phyloP scores from a whole-genome alignment of 768 basidiomycete species.

The Tricholoma bakamatsutake region DNA sequence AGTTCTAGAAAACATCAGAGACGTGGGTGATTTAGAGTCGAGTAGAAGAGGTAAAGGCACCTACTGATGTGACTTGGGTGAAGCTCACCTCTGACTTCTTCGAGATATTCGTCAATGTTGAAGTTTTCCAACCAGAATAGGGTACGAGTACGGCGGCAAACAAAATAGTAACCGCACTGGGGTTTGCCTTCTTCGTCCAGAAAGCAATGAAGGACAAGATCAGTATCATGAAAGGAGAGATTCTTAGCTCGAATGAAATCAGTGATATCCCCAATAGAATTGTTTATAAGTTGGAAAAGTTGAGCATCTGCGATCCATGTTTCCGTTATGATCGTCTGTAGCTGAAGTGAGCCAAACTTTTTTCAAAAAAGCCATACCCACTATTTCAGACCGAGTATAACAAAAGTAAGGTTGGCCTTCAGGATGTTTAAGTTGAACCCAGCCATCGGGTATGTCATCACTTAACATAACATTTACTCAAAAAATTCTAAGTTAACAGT shows the following conservation, averaged over 20 bases:
- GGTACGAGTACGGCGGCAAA: constrained; percentile 25
- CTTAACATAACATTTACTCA: neutral
- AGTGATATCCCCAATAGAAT: neutral
- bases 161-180: constrained; percentile 40
- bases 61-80: constrained; percentile 24
- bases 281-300: constrained; percentile 17
- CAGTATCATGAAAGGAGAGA: constrained; percentile 18
- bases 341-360: neutral
- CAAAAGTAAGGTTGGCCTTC: constrained; percentile 27
- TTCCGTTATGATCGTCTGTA: constrained; percentile 37
- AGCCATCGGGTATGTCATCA: constrained; percentile 14
- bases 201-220: constrained; percentile 36
- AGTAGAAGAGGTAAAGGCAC: constrained; percentile 1
- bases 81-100: constrained; percentile 21
- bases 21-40: neutral
- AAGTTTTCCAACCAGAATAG: constrained; percentile 42
- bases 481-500: neutral
- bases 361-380: constrained; percentile 2
- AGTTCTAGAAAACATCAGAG: constrained; percentile 16
- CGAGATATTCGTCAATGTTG: constrained; percentile 13
- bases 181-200: constrained; percentile 12
- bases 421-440: constrained; percentile 23
- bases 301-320: constrained; percentile 27
- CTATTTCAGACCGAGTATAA: constrained; percentile 20
- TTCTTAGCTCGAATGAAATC: constrained; percentile 14